phyloP scores from a whole-genome alignment of 2,329 filamentous ascomycete genomes.

The Colletotrichum orchidophilum region DNA sequence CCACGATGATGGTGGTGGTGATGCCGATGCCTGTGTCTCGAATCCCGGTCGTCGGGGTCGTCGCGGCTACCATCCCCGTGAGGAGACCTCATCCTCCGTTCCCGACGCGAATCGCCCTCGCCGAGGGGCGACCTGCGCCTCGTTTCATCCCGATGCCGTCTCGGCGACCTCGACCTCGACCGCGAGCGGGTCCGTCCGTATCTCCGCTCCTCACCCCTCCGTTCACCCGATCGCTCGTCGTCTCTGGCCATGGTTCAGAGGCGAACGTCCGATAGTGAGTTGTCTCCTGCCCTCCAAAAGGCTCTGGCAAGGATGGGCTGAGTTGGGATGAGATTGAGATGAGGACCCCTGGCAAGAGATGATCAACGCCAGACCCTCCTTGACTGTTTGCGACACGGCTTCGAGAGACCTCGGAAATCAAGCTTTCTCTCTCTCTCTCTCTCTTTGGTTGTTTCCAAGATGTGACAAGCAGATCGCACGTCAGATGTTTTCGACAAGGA shows the following conservation, averaged over 20 bases:
- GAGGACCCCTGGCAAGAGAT: neutral
- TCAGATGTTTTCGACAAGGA: neutral
- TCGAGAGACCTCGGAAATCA: neutral
- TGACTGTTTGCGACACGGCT: neutral
- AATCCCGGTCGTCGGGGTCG: neutral
- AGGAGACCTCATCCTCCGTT: neutral
- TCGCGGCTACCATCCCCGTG: neutral
- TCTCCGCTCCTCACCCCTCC: neutral
- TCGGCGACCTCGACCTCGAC: conserved; percentile 20
- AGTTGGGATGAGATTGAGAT: neutral
- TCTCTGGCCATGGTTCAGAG: neutral
- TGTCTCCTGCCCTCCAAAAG: neutral
- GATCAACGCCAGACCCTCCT: neutral
- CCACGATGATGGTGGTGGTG: conserved; percentile 21
- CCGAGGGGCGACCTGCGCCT: conserved; percentile 25
- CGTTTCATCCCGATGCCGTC: conserved; percentile 13
- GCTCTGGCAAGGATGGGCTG: neutral
- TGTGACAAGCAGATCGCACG: neutral
- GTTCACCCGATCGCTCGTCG: neutral
- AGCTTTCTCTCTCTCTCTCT: neutral
- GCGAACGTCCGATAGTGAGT: neutral
- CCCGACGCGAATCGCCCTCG: neutral
- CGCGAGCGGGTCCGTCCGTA: neutral
- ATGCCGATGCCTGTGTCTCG: conserved; percentile 26
- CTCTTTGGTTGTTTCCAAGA: neutral